phyloP scores from a whole-genome alignment of 2,329 filamentous ascomycete genomes.

The Epichloe gansuensis region DNA sequence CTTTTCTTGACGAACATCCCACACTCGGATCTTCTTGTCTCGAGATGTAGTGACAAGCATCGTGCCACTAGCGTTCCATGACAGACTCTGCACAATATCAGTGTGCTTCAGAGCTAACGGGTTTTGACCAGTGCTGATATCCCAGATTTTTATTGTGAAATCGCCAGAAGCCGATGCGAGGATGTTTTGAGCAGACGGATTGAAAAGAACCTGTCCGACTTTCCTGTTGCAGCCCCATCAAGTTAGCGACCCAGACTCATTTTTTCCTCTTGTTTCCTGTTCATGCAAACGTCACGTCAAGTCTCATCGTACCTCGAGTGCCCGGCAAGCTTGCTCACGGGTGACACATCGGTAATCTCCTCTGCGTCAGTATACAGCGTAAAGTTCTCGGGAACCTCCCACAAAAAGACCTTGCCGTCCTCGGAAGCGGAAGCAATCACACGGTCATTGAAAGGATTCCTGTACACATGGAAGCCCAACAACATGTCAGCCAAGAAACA shows the following conservation, averaged over 20 bases:
- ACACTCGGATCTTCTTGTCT: conserved; percentile 96
- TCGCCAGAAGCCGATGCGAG: conserved; percentile 92
- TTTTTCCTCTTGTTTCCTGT: not conserved
- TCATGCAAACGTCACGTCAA: not conserved
- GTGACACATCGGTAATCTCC: conserved; percentile 68
- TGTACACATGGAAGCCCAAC: conserved; percentile 20
- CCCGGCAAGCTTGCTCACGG: conserved; percentile 68
- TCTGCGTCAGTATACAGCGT: conserved; percentile 74
- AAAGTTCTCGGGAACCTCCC: conserved; percentile 85
- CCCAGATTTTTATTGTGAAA: conserved; percentile 92
- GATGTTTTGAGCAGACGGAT: conserved; percentile 89
- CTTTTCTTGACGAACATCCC: conserved; percentile 91
- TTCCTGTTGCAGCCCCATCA: conserved; percentile 47
- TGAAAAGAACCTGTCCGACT: conserved; percentile 95
- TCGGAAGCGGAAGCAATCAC: conserved; percentile 89
- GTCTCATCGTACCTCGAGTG: conserved; percentile 56
- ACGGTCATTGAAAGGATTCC: conserved; percentile 92
- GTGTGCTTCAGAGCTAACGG: conserved; percentile 69
- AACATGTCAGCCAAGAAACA: not conserved
- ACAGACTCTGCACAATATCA: conserved; percentile 89
- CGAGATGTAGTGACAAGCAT: conserved; percentile 84
- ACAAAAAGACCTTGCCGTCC: conserved; percentile 93
- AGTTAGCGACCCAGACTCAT: not conserved
- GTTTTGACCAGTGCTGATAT: conserved; percentile 65
- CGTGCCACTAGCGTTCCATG: conserved; percentile 84